These are phyloP conservation scores for Syzygium syzygioides DNA, from an alignment of 441 rosid genomes.

Conservation along the genomic window DNA sequence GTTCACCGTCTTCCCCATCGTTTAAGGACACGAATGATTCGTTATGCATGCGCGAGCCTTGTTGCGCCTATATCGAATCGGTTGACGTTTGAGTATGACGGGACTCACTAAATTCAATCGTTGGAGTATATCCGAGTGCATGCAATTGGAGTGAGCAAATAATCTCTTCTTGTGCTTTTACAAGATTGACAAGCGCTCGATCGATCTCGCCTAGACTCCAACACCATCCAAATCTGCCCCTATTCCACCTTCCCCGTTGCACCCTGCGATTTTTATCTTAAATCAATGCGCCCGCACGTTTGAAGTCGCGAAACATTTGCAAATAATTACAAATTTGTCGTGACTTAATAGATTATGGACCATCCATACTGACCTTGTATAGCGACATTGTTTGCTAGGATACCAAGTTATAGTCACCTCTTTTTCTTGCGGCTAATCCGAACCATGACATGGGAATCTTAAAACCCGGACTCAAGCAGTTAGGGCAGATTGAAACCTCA, in stretches of 20 bases:
- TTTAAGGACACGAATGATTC: background rate
- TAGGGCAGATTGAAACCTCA: background rate
- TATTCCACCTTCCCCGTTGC: background rate
- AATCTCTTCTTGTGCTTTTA: background rate
- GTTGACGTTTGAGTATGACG: background rate
- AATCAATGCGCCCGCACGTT: background rate
- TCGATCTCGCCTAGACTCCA: background rate
- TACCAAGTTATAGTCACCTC: background rate
- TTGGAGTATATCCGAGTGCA: background rate
- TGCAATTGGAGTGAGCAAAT: background rate
- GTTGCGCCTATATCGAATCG: background rate
- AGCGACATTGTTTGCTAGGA: background rate
- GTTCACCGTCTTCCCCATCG: accelerated
- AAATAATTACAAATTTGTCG: background rate
- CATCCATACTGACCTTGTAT: background rate
- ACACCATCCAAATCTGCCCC: background rate
- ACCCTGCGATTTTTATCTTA: background rate
- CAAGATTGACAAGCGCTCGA: accelerated
- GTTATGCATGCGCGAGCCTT: background rate
- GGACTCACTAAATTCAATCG: background rate
- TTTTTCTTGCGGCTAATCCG: background rate
- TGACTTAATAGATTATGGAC: background rate
- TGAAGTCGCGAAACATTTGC: background rate
- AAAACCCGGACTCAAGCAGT: background rate
- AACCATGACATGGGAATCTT: background rate